A percentile compares a stretch with the other conserved stretches of the same genome.
These are phyloP conservation scores for Xylaria sp. DNA, from an alignment of 495 filamentous ascomycete genomes.

Conservation along the genomic window DNA sequence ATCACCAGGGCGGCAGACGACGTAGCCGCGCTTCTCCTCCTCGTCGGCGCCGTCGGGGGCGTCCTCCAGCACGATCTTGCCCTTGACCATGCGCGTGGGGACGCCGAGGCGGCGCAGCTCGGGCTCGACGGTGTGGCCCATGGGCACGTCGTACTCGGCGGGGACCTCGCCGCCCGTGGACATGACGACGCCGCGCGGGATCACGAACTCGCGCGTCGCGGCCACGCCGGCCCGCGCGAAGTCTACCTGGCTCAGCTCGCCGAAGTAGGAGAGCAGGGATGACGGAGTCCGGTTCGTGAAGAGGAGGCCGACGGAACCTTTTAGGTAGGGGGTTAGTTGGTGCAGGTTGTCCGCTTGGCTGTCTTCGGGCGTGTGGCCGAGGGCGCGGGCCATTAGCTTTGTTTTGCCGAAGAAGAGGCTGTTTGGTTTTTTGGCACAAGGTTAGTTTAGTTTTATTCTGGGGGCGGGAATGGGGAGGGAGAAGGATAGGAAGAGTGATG, in stretches of 20 bases:
- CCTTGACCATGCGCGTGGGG: constrained; percentile 85
- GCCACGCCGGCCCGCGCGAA: constrained; percentile 86
- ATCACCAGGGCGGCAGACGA: constrained; percentile 82
- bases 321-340: constrained; percentile 71
- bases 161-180: constrained; percentile 79
- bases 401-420: constrained; percentile 98
- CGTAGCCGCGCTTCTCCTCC: constrained; percentile 56
- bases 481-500: no score
- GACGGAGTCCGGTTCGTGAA: constrained; percentile 79
- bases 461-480: neutral
- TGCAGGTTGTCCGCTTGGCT: constrained; percentile 78
- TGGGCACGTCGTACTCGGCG: constrained; percentile 78
- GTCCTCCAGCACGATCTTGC: constrained; percentile 79
- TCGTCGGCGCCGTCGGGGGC: constrained; percentile 48
- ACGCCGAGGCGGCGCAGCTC: constrained; percentile 85
- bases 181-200: constrained; percentile 81
- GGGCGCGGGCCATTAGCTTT: constrained; percentile 94
- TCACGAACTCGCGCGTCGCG: constrained; percentile 73
- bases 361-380: constrained; percentile 75
- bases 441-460: neutral
- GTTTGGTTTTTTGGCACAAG: neutral
- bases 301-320: constrained; percentile 85
- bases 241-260: constrained; percentile 67
- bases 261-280: constrained; percentile 72
- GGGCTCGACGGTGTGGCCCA: constrained; percentile 87